These are phyloP conservation scores for Colletotrichum brevisporum DNA, from an alignment of 2,329 filamentous ascomycete genomes.

Conservation along the genomic window DNA sequence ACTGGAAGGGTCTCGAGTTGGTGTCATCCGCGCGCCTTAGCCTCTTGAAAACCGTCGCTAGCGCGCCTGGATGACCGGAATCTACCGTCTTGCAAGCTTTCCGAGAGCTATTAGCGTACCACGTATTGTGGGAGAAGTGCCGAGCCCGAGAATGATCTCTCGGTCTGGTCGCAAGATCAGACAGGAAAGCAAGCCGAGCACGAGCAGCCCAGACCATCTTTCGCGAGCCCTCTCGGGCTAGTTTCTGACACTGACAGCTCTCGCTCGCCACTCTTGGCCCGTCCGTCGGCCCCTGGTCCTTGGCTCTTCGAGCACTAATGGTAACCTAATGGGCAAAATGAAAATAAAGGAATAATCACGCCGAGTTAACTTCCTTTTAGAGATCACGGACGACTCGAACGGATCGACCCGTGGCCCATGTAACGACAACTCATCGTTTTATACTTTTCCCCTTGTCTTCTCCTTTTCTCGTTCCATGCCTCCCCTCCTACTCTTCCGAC, in stretches of 20 bases:
- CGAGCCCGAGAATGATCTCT: background rate
- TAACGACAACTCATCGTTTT: constrained; percentile 16
- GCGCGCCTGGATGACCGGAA: constrained; percentile 11
- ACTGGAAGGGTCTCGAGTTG: background rate
- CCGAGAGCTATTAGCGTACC: background rate
- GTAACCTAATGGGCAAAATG: background rate
- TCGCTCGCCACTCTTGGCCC: constrained; percentile 1
- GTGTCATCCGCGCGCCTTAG: background rate
- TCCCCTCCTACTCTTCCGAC: too few species aligned
- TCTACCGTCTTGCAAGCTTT: constrained; percentile 7
- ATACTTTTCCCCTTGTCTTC: constrained; percentile 1
- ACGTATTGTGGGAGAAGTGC: background rate
- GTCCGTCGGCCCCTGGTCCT: constrained; percentile 3
- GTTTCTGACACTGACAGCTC: constrained; percentile 11
- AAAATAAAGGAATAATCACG: background rate
- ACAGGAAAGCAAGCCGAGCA: too few species aligned
- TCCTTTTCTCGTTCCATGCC: too few species aligned
- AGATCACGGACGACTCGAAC: background rate
- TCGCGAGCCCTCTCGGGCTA: background rate
- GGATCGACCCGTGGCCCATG: constrained; percentile 10
- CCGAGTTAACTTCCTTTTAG: background rate
- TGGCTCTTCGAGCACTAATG: background rate
- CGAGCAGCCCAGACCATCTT: background rate
- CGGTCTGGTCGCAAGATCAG: background rate
- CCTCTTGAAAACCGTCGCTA: constrained; percentile 8